A percentile compares a stretch with the other conserved stretches of the same genome.
Evolutionary conservation across 495 filamentous ascomycete species (phyloP).

Genomic region (Penicillium arizonense): DNA sequence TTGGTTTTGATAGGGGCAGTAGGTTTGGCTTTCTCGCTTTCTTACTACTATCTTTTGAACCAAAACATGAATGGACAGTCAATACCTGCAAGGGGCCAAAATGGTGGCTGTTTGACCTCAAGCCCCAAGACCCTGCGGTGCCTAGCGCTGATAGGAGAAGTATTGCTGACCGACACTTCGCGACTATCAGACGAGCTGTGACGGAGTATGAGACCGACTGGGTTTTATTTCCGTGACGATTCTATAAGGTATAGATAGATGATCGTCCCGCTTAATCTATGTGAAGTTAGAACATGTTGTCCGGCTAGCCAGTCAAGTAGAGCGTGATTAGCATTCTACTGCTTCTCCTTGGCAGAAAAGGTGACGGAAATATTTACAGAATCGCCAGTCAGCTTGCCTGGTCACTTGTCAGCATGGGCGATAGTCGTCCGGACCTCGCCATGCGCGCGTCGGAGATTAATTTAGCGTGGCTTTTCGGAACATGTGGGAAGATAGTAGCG

Average conservation of each 20-base stretch:
- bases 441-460: slow-evolving; percentile 12
- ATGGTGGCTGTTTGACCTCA: neutral
- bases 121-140: neutral
- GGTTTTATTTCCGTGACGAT: neutral
- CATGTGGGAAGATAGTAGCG: neutral
- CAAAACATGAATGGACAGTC: neutral
- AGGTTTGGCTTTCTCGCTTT: neutral
- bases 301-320: too few species aligned
- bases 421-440: neutral
- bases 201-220: neutral
- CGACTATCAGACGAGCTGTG: neutral
- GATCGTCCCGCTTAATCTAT: too few species aligned
- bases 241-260: too few species aligned
- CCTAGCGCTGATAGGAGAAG: slow-evolving; percentile 1
- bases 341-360: too few species aligned
- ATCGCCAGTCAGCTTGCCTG: too few species aligned
- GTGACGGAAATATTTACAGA: too few species aligned
- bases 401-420: neutral
- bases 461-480: slow-evolving; percentile 1
- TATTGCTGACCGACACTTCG: slow-evolving; percentile 6
- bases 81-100: slow-evolving; percentile 5
- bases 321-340: too few species aligned
- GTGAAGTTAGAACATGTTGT: too few species aligned
- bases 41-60: too few species aligned
- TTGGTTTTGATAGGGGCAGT: neutral